Evolutionary conservation across 163 green algal species (phyloP).

Genomic region (Prototheca wickerhamii): DNA sequence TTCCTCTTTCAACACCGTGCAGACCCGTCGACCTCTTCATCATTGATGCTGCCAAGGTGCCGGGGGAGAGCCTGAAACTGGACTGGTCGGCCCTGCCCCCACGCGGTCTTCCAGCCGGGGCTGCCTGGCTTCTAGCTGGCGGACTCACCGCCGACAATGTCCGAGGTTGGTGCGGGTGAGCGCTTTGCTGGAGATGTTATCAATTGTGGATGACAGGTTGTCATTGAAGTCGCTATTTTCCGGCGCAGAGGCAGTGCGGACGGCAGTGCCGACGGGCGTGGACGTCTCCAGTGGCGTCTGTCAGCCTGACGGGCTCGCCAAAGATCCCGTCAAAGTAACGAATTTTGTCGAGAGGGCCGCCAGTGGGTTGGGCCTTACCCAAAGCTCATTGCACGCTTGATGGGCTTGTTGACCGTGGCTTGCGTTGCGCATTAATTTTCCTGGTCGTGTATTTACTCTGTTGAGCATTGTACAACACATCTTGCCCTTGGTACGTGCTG

Average conservation of each 20-base stretch:
- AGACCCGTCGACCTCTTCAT: constrained; percentile 60
- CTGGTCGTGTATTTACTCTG: no score
- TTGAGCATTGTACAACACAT: no score
- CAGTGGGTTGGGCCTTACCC: constrained; percentile 7
- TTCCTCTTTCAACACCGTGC: not conserved
- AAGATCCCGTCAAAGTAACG: constrained; percentile 45
- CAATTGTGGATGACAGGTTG: no score
- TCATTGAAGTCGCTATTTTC: no score
- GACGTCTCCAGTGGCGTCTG: constrained; percentile 80
- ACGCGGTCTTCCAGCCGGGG: constrained; percentile 15
- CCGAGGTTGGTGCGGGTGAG: constrained; percentile 9
- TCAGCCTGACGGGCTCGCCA: constrained; percentile 47
- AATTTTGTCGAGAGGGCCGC: constrained; percentile 30
- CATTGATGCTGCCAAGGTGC: constrained; percentile 62
- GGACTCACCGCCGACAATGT: constrained; percentile 67
- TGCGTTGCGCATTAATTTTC: no score
- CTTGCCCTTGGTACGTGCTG: no score
- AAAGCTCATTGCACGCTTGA: no score
- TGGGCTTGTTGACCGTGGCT: no score
- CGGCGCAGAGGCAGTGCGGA: constrained; percentile 37
- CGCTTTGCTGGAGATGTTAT: not conserved
- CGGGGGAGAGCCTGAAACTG: constrained; percentile 54
- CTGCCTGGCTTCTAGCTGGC: constrained; percentile 68
- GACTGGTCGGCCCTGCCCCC: constrained; percentile 52
- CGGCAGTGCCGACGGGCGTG: constrained; percentile 48